phyloP scores from a whole-genome alignment of 768 basidiomycete genomes.

The Mycena amicta region DNA sequence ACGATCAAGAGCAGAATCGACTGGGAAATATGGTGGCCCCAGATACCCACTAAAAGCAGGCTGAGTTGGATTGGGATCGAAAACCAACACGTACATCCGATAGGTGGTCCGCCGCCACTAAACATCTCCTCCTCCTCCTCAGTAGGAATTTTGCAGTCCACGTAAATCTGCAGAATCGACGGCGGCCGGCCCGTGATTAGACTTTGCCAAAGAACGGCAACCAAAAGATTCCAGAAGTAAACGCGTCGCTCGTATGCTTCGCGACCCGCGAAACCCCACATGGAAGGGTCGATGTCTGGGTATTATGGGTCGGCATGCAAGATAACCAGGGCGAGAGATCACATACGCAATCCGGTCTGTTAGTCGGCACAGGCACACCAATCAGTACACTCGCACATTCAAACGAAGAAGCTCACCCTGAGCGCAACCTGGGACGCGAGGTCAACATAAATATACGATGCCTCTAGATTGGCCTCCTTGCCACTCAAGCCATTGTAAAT shows the following conservation, averaged over 20 bases:
- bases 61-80: background rate
- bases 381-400: slow-evolving; percentile 6
- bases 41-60: slow-evolving; percentile 43
- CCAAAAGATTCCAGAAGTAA: slow-evolving; percentile 58
- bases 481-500: slow-evolving; percentile 58
- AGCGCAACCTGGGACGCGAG: slow-evolving; percentile 51
- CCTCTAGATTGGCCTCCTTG: slow-evolving; percentile 51
- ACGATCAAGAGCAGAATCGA: slow-evolving; percentile 48
- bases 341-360: slow-evolving; percentile 50
- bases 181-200: slow-evolving; percentile 53
- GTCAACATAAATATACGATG: slow-evolving; percentile 48
- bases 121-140: slow-evolving; percentile 48
- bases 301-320: background rate
- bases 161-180: slow-evolving; percentile 41
- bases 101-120: slow-evolving; percentile 43
- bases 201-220: slow-evolving; percentile 55
- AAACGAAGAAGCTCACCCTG: slow-evolving; percentile 36
- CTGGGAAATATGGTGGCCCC: slow-evolving; percentile 44
- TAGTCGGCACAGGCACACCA: background rate
- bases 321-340: background rate
- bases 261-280: slow-evolving; percentile 51
- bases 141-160: slow-evolving; percentile 50
- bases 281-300: slow-evolving; percentile 51
- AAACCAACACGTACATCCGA: slow-evolving; percentile 42
- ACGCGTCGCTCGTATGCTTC: slow-evolving; percentile 56